Evolutionary conservation across 371 early-diverging fungal species (phyloP), one percentile per base, ranked within the genome.

Genomic region (Syncephalastrum contaminatum): DNA sequence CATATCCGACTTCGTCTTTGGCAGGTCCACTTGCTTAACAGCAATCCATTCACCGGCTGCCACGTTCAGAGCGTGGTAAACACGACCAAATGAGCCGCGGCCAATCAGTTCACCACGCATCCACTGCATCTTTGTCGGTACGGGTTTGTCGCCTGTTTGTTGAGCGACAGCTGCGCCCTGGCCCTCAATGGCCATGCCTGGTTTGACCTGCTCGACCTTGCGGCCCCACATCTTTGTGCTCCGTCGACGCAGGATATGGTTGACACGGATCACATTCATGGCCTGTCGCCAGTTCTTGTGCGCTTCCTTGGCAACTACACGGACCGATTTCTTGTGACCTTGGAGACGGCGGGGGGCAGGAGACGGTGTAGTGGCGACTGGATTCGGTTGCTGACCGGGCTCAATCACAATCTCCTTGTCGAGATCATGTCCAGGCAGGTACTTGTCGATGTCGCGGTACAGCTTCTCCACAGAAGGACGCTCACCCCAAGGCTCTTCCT

Each of bases 51-150:
- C 92, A 6, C 93, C 91, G 4, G 89, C 90, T 43, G 82, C 83
- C 14, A 88, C 74, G 67, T 95, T 92, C 68, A 93, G 82, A 4
- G 94, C 99, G 56, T 89, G 88, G 60, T 92, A 99, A 1, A 99
- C 99, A 55, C 86, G 82, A 7, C 98, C 99, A 84, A 97, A 99
- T 8, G 95, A 92, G 5, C 99, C 99, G 59, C 90, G 88, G 4
- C 99, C 99, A 64, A 99, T 96, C 54, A 93, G 74, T 27, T 89
- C 84, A 47, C 97, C 97, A 65, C 88, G 84, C 51, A 92, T 88
- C 93, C 94, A 97, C 59, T 73, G 75, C 53, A 75, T 55, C 46
- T 70, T 75, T n/a, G 70, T 71, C 15, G 74, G 65, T 15, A 56
- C 71, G 41, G 71, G 71, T 30, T 58, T 61, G n/a, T 59, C 65